Evolutionary conservation across 768 basidiomycete genomes (phyloP), one percentile per base, ranked within the genome.

Genomic region (Lentinula sp.): DNA sequence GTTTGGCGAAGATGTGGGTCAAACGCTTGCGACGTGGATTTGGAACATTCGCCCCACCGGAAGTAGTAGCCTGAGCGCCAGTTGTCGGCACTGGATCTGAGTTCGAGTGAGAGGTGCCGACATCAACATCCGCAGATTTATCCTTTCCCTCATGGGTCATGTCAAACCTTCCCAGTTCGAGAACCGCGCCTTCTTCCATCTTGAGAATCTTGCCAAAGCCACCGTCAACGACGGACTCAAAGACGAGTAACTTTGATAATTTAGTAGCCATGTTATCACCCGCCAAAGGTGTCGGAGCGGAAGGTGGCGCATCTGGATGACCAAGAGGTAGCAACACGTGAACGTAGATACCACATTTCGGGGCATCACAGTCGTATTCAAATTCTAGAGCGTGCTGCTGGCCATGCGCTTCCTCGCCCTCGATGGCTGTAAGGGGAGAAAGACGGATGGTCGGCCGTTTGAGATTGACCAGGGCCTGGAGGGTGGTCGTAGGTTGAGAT

Each of bases 391-490:
- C 85, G 66, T 94, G 91, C 55, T 86, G 85, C 52, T 85, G 85
- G 41, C 46, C 32, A 51, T 57, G 61, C 41, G 80, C 71, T 42
- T 79, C 71, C 63, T 81, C 80, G 32, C 85, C 81, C 39, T 78
- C 76, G 2, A 77, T 67, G 13, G 81, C 68, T 3, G 79, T 66
- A 18, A 90, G 76, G 0, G 88, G 92, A 7, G 85, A 86, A 3
- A 95, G 82, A 12, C 88, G 83, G 37, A 98, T 80, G 1, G 92
- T 87, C 0, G 95, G 95, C 4, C 95, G 85, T 70, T 95, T 96
- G 66, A 97, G 85, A 70, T 97, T 98, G 64, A 97, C 94, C 37
- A 95, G 81, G 0, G 95, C 95, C 74, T 97, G 95, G 0, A 98
- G 79, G 2, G 95, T 96, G 0, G 95, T 98, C 0, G 95, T 96